Evolutionary conservation across 2,329 filamentous ascomycete species (phyloP).

Genomic region (Neofusicoccum parvum): DNA sequence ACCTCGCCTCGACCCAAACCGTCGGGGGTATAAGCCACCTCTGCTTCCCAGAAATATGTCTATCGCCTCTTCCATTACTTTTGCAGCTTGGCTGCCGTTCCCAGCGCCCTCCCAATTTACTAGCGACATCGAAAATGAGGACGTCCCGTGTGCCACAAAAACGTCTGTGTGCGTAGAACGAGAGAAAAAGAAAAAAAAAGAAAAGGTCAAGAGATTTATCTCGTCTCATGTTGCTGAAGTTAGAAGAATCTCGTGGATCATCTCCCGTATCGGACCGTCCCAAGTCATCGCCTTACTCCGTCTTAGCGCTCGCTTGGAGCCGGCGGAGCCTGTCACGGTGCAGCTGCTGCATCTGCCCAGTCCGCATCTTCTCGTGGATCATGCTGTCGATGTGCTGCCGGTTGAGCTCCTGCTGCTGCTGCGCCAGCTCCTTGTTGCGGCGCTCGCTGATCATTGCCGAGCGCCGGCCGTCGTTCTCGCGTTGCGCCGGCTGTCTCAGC

Average conservation of each 20-base stretch:
- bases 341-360: slow-evolving; percentile 70
- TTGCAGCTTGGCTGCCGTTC: neutral
- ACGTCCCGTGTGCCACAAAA: neutral
- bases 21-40: slow-evolving; percentile 14
- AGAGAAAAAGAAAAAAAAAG: slow-evolving; percentile 4
- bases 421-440: slow-evolving; percentile 63
- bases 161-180: slow-evolving; percentile 3
- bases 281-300: slow-evolving; percentile 6
- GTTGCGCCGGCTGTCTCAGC: slow-evolving; percentile 26
- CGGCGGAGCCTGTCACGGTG: slow-evolving; percentile 78
- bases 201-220: neutral
- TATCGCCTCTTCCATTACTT: neutral
- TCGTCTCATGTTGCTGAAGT: slow-evolving; percentile 1
- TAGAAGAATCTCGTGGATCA: neutral
- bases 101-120: neutral
- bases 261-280: neutral
- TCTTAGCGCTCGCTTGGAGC: slow-evolving; percentile 66
- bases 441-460: slow-evolving; percentile 60
- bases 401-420: slow-evolving; percentile 60
- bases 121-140: neutral
- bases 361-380: slow-evolving; percentile 76
- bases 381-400: slow-evolving; percentile 62
- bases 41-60: neutral
- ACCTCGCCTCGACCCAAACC: neutral
- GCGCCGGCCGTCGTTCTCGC: slow-evolving; percentile 36